Evolutionary conservation across 116 monocot genomes (phyloP), one percentile per base, ranked within the genome.

Genomic region (Posidonia oceanica): DNA sequence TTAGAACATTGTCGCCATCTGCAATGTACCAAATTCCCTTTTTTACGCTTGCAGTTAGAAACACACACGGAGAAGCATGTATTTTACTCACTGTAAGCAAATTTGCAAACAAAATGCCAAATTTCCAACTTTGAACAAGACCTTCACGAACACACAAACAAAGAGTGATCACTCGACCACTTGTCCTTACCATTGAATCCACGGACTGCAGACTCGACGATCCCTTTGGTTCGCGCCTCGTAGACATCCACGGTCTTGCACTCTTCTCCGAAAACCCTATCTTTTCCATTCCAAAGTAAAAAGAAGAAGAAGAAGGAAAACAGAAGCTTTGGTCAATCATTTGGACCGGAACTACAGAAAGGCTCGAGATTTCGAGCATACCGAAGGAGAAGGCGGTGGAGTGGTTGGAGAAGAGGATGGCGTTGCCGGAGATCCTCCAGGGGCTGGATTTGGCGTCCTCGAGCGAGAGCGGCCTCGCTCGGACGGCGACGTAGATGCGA

Each of bases 381-480:
- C 97, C 97, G 66, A 89, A 89, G 3, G 92, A 89, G 79, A 97
- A 97, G 69, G 80, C 85, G 51, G 73, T 66, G 37, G 84, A 20
- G 37, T 85, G 85, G 68, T 75, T 79, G 68, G 76, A 3, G 67
- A 89, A 73, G 69, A 57, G 44, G 65, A 97, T 85, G 78, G 97
- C 80, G 80, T 91, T 87, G 41, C 77, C 80, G 51, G 85, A 76
- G 71, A 92, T 83, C 44, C 81, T 78, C 97, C 89, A 97, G 3
- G 92, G 87, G 61, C 81, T 82, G n/a, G 74, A 67, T 64, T 79
- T 85, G 3, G 87, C 78, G 7, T 97, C 89, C 67, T 97, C 97
- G 17, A 77, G 54, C 7, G 85, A 75, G 66, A 92, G 89, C 11
- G 97, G 92, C 75, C 89, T 52, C 16, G 92, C 78, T 39, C 92